Percentiles rank a stretch among this genome's conserved stretches.
Evolutionary conservation across 179 eudicot species (phyloP).

Genomic region (Dionaea muscipula): DNA sequence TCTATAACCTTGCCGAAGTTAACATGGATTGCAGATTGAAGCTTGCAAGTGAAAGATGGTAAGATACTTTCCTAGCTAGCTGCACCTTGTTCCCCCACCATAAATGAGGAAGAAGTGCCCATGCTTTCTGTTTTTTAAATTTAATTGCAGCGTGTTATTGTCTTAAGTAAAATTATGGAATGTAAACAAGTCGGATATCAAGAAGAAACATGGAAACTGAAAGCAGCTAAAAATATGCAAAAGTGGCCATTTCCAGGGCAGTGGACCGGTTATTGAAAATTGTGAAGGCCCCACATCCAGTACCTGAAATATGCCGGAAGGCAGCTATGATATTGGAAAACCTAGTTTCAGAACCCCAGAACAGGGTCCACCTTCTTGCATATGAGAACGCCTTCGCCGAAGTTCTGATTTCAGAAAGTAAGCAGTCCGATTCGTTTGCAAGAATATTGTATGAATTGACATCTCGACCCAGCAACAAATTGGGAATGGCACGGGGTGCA

Average conservation of each 20-base stretch:
- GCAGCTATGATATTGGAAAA: constrained; percentile 74
- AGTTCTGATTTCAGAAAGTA: constrained; percentile 68
- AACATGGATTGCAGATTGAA: constrained; percentile 86
- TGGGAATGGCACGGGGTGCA: constrained; percentile 60
- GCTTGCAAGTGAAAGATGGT: constrained; percentile 92
- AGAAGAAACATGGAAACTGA: too few relatives aligned
- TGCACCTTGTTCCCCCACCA: background rate
- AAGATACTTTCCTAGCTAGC: constrained; percentile 9
- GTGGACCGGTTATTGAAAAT: constrained; percentile 74
- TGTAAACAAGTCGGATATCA: too few relatives aligned
- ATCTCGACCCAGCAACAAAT: constrained; percentile 64
- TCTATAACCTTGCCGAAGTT: constrained; percentile 82
- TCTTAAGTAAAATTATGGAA: too few relatives aligned
- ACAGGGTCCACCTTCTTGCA: constrained; percentile 52
- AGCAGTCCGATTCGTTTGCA: constrained; percentile 70
- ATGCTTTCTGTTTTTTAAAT: too few relatives aligned
- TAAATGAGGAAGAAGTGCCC: background rate
- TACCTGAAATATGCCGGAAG: constrained; percentile 79
- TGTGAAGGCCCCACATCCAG: constrained; percentile 75
- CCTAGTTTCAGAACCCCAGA: constrained; percentile 85
- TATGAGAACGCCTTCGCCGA: constrained; percentile 85
- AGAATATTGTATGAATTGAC: constrained; percentile 79
- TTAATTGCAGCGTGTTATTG: too few relatives aligned
- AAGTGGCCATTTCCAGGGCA: constrained; percentile 43
- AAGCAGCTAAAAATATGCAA: background rate